Evolutionary conservation across 768 basidiomycete species (phyloP).

Genomic region (Rhizopogon vulgaris): DNA sequence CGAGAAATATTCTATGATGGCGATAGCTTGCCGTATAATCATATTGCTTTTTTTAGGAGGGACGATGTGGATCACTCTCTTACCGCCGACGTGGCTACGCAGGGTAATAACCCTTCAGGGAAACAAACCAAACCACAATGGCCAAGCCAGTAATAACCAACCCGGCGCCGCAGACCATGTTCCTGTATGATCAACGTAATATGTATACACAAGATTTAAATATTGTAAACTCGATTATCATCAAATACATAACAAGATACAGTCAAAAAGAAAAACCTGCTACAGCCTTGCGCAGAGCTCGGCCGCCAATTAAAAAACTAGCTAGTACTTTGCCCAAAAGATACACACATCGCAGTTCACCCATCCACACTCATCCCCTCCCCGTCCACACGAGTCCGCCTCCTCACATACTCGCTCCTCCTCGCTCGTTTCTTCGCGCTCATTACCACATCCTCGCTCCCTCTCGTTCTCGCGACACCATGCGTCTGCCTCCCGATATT

Average conservation of each 20-base stretch:
- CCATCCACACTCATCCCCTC: constrained; percentile 9
- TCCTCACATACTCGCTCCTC: constrained; percentile 68
- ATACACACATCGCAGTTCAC: background rate
- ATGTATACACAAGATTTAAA: background rate
- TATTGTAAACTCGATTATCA: constrained; percentile 1
- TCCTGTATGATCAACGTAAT: background rate
- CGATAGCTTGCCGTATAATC: too few species aligned
- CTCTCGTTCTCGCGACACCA: constrained; percentile 14
- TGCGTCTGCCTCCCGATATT: constrained; percentile 20
- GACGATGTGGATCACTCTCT: too few species aligned
- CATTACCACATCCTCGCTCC: constrained; percentile 39
- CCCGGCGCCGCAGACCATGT: background rate
- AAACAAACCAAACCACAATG: too few species aligned
- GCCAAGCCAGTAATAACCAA: too few species aligned
- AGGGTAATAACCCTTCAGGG: too few species aligned
- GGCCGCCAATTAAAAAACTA: too few species aligned
- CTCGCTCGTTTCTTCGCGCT: constrained; percentile 69
- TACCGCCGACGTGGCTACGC: too few species aligned
- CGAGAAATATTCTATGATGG: too few species aligned
- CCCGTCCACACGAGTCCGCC: constrained; percentile 38
- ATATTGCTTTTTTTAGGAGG: too few species aligned
- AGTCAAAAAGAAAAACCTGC: background rate
- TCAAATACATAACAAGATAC: constrained; percentile 8
- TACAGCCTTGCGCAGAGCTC: too few species aligned
- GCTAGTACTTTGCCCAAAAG: background rate